Base-by-base conservation (phyloP, 2,329 filamentous ascomycete genomes). In the Colletotrichum filicis region DNA sequence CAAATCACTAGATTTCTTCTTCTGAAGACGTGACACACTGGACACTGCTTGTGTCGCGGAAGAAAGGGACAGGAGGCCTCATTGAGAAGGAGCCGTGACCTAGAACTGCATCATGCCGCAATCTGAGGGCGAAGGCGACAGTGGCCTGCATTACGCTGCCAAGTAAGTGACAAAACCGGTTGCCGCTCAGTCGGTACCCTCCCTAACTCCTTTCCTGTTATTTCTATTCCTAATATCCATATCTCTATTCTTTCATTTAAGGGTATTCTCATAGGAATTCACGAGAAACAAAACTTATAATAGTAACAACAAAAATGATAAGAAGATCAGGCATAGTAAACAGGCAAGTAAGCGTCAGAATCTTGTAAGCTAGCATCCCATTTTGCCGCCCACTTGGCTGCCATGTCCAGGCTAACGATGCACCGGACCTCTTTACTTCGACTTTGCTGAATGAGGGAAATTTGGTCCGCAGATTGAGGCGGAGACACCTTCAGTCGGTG, bases 391-490 rank as follows among this genome's bases (percentile, higher is more conserved):
- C 32, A 32, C 32, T 32, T 32, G 32, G 35, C 35, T 16, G 42
- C 16, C 42, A 30, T 52, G 16, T 7, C 16, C 28, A 8, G 7
- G 14, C 22, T 19, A 28, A 56, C 42, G 26, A 32, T 30, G 22
- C 35, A 9, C 60, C 11, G 12, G 32, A 30, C 16, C 22, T 56
- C 32, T 65, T n/a, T n/a, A 37, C 22, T 16, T 55, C 58, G 58
- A 68, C 16, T 56, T 12, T 49, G 42, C 46, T 22, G 32, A 55
- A 62, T 68, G 49, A 68, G 66, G 66, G 53, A 64, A 58, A 49
- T 64, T 64, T 58, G 35, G 59, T 52, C 19, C 3, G 22, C 49
- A 9, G 37, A 46, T 28, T 49, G 37, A 9, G n/a, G 52, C 35
- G n/a, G 49, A 58, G 49, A 46, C 26, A 52, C 16, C 37, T 22